These are phyloP conservation scores for Diversispora eburnea DNA, from an alignment of 192 early-diverging fungal species.

Conservation along the genomic window DNA sequence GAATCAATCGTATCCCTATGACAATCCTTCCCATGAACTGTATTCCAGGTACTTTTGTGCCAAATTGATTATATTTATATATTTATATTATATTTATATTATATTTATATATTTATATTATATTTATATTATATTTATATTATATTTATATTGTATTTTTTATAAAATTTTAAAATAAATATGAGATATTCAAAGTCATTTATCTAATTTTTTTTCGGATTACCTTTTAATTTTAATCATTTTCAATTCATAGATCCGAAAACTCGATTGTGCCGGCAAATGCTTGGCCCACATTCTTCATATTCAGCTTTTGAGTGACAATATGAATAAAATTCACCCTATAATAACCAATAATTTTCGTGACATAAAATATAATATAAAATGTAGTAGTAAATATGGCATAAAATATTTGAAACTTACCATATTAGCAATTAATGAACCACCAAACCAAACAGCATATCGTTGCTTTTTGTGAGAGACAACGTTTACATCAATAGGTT, in stretches of 20 bases:
- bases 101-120: no score
- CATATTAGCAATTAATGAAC: slow-evolving; percentile 88
- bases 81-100: no score
- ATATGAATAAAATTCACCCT: slow-evolving; percentile 85
- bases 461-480: slow-evolving; percentile 98
- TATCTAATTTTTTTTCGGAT: no score
- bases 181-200: no score
- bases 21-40: no score
- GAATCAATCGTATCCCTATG: no score
- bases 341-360: slow-evolving; percentile 8
- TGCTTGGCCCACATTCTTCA: slow-evolving; percentile 95
- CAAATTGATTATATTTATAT: no score
- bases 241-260: slow-evolving; percentile 57
- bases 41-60: no score
- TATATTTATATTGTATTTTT: no score
- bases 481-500: slow-evolving; percentile 93
- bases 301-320: slow-evolving; percentile 98
- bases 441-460: slow-evolving; percentile 99
- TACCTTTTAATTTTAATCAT: no score
- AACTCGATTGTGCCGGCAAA: slow-evolving; percentile 89
- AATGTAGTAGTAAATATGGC: background rate
- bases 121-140: no score
- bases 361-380: background rate
- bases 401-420: slow-evolving; percentile 42
- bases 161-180: no score